Percentiles rank a stretch among this genome's conserved stretches.
These are phyloP conservation scores for Arachnopeziza araneosa DNA, from an alignment of 2,329 filamentous ascomycete species.

Conservation along the genomic window DNA sequence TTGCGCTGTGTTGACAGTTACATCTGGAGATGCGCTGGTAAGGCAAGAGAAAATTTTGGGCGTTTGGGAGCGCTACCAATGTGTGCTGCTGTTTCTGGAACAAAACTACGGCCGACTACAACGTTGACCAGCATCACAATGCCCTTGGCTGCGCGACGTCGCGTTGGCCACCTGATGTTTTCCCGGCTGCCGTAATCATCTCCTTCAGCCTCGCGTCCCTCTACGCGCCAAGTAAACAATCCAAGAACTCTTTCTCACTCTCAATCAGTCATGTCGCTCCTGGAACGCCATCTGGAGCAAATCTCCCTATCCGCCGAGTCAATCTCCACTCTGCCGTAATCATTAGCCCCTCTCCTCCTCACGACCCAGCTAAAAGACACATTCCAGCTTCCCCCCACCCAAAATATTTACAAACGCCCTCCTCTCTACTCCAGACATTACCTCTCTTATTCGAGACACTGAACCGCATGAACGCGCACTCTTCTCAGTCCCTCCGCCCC, in stretches of 20 bases:
- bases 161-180: too few species aligned
- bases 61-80: neutral
- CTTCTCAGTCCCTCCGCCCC: slow-evolving; percentile 74
- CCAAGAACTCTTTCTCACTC: neutral
- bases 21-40: slow-evolving; percentile 1
- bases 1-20: neutral
- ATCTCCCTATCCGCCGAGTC: slow-evolving; percentile 70
- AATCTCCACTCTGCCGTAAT: slow-evolving; percentile 69
- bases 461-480: slow-evolving; percentile 91
- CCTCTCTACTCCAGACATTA: slow-evolving; percentile 85
- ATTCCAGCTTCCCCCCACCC: slow-evolving; percentile 72
- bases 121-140: too few species aligned
- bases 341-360: slow-evolving; percentile 18
- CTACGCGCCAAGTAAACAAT: slow-evolving; percentile 8
- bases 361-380: slow-evolving; percentile 6
- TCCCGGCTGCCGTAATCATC: too few species aligned
- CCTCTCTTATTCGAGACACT: slow-evolving; percentile 87
- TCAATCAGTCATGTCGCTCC: slow-evolving; percentile 53
- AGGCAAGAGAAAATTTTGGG: neutral
- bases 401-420: slow-evolving; percentile 95
- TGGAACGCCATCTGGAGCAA: slow-evolving; percentile 69
- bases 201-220: neutral
- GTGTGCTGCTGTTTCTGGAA: neutral
- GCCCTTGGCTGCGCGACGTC: too few species aligned
- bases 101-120: neutral